Percentiles rank a stretch among this genome's conserved stretches.
phyloP scores from a whole-genome alignment of 164 flowering plant species.

The Aristolochia californica region DNA sequence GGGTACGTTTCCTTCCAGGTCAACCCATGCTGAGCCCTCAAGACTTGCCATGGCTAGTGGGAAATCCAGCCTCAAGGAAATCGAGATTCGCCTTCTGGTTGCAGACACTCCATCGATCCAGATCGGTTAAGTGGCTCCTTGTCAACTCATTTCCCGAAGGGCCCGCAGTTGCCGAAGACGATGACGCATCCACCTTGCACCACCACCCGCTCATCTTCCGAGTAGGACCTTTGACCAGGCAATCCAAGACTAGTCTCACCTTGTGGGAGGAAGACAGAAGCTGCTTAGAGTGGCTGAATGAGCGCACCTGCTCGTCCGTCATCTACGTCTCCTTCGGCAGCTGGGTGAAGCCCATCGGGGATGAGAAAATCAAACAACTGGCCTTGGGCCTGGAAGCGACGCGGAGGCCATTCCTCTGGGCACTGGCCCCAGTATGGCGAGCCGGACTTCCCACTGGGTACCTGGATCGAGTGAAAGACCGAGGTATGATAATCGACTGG shows the following conservation, averaged over 20 bases:
- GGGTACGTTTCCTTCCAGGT: slow-evolving; percentile 15
- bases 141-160: slow-evolving; percentile 48
- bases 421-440: slow-evolving; percentile 33
- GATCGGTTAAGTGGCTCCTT: slow-evolving; percentile 34
- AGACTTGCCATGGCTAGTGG: slow-evolving; percentile 78
- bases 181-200: neutral
- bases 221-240: slow-evolving; percentile 36
- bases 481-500: slow-evolving; percentile 59
- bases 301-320: slow-evolving; percentile 34
- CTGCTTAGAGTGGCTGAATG: slow-evolving; percentile 58
- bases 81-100: slow-evolving; percentile 66
- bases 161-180: too few species aligned
- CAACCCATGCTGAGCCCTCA: slow-evolving; percentile 29
- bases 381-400: slow-evolving; percentile 47
- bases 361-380: slow-evolving; percentile 25
- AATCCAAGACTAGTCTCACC: slow-evolving; percentile 20
- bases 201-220: slow-evolving; percentile 20
- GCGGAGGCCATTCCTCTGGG: slow-evolving; percentile 60
- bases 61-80: slow-evolving; percentile 27
- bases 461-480: slow-evolving; percentile 22
- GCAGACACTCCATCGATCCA: slow-evolving; percentile 36
- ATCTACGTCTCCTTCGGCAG: slow-evolving; percentile 76
- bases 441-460: slow-evolving; percentile 44
- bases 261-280: slow-evolving; percentile 66
- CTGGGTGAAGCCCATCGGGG: slow-evolving; percentile 63